Percentiles rank a stretch among this genome's conserved stretches.
phyloP scores from a whole-genome alignment of 306 rosid genomes.

The Urtica urens region DNA sequence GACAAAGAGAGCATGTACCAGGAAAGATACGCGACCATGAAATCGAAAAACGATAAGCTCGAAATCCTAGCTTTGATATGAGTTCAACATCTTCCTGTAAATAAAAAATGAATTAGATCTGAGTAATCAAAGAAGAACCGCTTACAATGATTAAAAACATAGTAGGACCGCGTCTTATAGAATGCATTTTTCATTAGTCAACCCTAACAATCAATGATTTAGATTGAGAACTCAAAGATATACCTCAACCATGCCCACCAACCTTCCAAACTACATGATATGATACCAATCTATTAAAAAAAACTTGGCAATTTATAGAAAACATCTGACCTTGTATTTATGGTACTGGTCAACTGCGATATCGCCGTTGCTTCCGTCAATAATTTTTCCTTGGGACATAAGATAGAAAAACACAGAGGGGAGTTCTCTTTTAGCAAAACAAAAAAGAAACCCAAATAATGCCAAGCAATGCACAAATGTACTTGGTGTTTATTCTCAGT shows the following conservation, averaged over 20 bases:
- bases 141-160: no score
- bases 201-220: constrained; percentile 2
- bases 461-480: neutral
- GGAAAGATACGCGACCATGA: constrained; percentile 95
- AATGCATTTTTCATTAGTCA: no score
- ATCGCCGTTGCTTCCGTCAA: constrained; percentile 74
- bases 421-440: no score
- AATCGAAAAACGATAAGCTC: constrained; percentile 77
- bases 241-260: no score
- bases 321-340: constrained; percentile 55
- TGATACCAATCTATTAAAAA: neutral
- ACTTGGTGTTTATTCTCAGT: neutral
- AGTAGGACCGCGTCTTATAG: no score
- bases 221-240: neutral
- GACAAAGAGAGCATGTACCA: constrained; percentile 36
- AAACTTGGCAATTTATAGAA: neutral
- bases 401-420: no score
- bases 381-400: constrained; percentile 55
- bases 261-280: neutral
- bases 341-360: constrained; percentile 89
- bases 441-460: constrained; percentile 14
- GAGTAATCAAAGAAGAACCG: neutral
- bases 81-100: constrained; percentile 86
- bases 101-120: constrained; percentile 8
- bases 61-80: constrained; percentile 77